These are phyloP conservation scores for Ammopiptanthus mongolicus DNA, from an alignment of 306 rosid species.

Conservation along the genomic window DNA sequence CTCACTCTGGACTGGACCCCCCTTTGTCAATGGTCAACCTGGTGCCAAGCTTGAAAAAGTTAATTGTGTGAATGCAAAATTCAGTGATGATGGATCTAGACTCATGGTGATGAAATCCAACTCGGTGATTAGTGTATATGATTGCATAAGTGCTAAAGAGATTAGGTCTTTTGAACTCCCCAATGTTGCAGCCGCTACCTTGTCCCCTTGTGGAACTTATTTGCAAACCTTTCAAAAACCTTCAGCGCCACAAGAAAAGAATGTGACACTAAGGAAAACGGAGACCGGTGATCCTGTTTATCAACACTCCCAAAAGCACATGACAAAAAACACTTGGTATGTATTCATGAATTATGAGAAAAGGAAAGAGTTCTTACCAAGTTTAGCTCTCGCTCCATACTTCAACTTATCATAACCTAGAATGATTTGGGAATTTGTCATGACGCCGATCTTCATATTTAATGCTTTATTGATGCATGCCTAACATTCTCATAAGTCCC, in stretches of 20 bases:
- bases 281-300: slow-evolving; percentile 57
- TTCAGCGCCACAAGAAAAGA: slow-evolving; percentile 67
- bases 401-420: not conserved
- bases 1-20: slow-evolving; percentile 86
- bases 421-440: not conserved
- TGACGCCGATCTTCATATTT: not conserved
- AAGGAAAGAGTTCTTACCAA: not conserved
- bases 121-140: slow-evolving; percentile 41
- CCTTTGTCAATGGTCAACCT: slow-evolving; percentile 56
- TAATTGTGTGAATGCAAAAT: slow-evolving; percentile 52
- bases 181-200: slow-evolving; percentile 45
- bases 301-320: slow-evolving; percentile 68
- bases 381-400: not conserved
- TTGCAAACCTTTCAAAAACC: slow-evolving; percentile 76
- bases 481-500: not conserved
- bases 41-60: slow-evolving; percentile 57
- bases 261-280: slow-evolving; percentile 58
- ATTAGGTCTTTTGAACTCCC: slow-evolving; percentile 64
- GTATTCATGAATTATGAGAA: not conserved
- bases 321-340: slow-evolving; percentile 68
- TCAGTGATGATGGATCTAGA: slow-evolving; percentile 70
- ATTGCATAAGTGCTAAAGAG: slow-evolving; percentile 50
- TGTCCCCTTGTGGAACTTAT: slow-evolving; percentile 74
- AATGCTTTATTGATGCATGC: not conserved
- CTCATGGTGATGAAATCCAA: slow-evolving; percentile 66